Conservation (phyloP, 257 asterid genomes). For the Mitragyna speciosa region DNA sequence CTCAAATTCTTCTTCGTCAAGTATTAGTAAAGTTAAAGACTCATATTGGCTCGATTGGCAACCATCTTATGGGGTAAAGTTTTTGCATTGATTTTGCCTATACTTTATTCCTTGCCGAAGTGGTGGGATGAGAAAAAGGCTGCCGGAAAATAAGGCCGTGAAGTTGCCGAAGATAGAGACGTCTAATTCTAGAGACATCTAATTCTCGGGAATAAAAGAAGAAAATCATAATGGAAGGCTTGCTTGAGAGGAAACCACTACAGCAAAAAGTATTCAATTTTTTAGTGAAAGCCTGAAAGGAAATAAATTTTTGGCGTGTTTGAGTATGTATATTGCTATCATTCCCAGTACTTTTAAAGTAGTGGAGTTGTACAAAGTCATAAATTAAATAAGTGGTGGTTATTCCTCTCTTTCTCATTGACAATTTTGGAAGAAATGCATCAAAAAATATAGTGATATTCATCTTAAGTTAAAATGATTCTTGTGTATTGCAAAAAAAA, state of each 20-base stretch:
- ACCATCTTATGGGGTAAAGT: slow-evolving; percentile 31
- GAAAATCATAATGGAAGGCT: slow-evolving; percentile 15
- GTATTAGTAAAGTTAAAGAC: neutral
- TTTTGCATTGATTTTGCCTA: slow-evolving; percentile 32
- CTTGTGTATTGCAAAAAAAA: too few species aligned
- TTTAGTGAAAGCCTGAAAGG: slow-evolving; percentile 24
- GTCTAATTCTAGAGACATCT: neutral
- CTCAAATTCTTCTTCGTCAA: slow-evolving; percentile 5
- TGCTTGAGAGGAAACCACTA: slow-evolving; percentile 9
- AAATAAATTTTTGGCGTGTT: neutral
- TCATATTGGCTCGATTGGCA: slow-evolving; percentile 21
- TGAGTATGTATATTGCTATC: neutral
- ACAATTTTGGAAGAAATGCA: neutral
- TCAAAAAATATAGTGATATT: too few species aligned
- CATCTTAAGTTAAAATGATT: too few species aligned
- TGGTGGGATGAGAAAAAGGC: neutral
- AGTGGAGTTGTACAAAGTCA: neutral
- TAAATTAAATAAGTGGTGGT: neutral
- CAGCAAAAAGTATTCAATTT: slow-evolving; percentile 16
- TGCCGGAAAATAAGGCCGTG: slow-evolving; percentile 16
- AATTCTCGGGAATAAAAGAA: neutral
- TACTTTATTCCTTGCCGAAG: slow-evolving; percentile 15
- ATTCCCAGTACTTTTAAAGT: slow-evolving; percentile 4
- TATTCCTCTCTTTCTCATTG: neutral
- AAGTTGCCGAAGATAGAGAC: slow-evolving; percentile 11